Base-by-base conservation (phyloP, 1,284 basidiomycete genomes). In the Ustilago sp. region DNA sequence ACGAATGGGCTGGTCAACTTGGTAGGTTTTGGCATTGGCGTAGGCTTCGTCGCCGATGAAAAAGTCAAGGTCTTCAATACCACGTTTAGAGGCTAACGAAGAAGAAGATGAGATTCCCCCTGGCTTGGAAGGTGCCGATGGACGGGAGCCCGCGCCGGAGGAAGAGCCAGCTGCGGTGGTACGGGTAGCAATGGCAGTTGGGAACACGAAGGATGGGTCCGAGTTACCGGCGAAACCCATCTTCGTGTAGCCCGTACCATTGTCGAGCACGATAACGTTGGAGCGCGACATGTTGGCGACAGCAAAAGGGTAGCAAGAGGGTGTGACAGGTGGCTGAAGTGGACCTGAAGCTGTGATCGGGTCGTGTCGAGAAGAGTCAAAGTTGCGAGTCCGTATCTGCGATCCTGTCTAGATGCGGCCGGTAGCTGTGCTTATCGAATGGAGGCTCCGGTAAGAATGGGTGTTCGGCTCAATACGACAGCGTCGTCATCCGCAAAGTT, bases 211-310 rank as follows among this genome's bases (percentile, higher is more conserved):
- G 11, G 95, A 98, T 51, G 96, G 97, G 88, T 98, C 95, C 63
- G 94, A 97, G 88, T 99, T 99, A 63, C 97, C 97, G 59, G 97
- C 96, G 87, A 97, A 99, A 54, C 96, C 96, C 87, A 98, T 93
- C 91, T 98, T 98, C 31, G 95, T 96, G 88, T 91, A 98, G 19
- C 96, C 96, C 54, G 95, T 98, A 64, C 96, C 96, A 90, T 98
- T 98, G 89, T 98, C 95, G 85, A 85, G 77, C 15, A 85, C 82
- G 67, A 84, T 83, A 63, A 85, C 83, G 70, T 85, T 84, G 59
- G 83, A 83, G 45, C 82, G 81, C 59, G 83, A 83, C 83, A 85
- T 85, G 63, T 47, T 48, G 61, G 32, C 45, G 43, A 1, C 1
- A 19, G 43, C 7, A 8, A 15, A 45, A 19, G 19, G 43, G 1